Base-by-base conservation (phyloP, 495 filamentous ascomycete species). In the Penicillium waksmanii region DNA sequence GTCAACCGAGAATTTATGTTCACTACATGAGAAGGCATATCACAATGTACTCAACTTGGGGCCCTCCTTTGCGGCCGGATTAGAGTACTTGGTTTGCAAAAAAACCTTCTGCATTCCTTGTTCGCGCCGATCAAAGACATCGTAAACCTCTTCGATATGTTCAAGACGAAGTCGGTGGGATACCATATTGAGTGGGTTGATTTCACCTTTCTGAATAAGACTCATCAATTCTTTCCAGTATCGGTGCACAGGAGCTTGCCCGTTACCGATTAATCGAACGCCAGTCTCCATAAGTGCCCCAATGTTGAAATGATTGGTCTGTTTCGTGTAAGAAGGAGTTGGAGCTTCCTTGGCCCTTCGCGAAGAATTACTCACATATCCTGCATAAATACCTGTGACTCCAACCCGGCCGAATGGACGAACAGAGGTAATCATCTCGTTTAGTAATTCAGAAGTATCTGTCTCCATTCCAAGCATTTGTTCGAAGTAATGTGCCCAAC, bases 221-320 rank as follows among this genome's bases (percentile, higher is more conserved):
- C 82, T 69, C 53, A 94, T 78, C 23, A 62, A 44, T 7, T 62
- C 13, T 43, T 65, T 51, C 55, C 63, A 62, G 72, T 94, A 93
- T 56, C 83, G 82, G 52, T 92, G 89, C 4, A 93, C 89, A 0
- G 89, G 89, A 2, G 89, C 87, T 70, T 94, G 91, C 3, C 91
- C 90, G 66, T 90, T 89, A 43, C 91, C 89, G 55, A 87, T 86
- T 19, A 94, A 79, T 0, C 84, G 84, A 60, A 93, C 85, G 18
- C 91, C 90, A 17, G 61, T 87, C 72, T 96, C 86, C 93, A 96
- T 97, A 18, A 96, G 65, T 1, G 90, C 82, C 31, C 93, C 90
- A 64, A 96, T 87, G 64, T 91, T 90, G 81, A 93, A 91, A 62
- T 92, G 88, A 63, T 87, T 93, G 5, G 87, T 89, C 86, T 89